phyloP scores from a whole-genome alignment of 306 rosid species.

The Nissolia schottii region DNA sequence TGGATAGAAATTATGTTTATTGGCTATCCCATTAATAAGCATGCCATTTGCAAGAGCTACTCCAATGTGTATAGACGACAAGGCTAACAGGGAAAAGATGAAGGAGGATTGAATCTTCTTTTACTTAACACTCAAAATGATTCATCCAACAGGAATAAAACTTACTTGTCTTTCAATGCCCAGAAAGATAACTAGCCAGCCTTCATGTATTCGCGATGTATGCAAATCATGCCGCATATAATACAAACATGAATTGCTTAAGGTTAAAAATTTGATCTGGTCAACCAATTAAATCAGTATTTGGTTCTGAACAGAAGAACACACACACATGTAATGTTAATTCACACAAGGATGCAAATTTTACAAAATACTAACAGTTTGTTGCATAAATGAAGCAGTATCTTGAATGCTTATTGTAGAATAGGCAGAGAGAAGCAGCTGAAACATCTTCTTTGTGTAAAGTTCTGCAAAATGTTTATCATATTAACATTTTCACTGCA shows the following conservation, averaged over 20 bases:
- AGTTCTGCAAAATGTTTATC: conserved; percentile 53
- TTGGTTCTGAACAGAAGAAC: not conserved
- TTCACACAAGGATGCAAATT: not conserved
- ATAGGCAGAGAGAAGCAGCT: conserved; percentile 80
- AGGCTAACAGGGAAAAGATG: not conserved
- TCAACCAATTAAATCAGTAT: not conserved
- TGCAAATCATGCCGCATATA: not conserved
- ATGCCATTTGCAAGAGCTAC: conserved; percentile 2
- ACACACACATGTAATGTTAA: not conserved
- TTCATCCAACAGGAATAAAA: not conserved
- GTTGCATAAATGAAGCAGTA: conserved; percentile 68
- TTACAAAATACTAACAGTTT: conserved; percentile 56
- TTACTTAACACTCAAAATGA: not conserved
- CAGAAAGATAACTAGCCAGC: not conserved
- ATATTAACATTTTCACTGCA: not conserved
- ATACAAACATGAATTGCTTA: not conserved
- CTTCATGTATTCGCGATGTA: not conserved
- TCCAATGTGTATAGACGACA: not conserved
- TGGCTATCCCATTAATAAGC: not conserved
- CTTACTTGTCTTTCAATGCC: not conserved
- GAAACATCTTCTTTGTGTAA: conserved; percentile 80
- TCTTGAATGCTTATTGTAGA: conserved; percentile 81
- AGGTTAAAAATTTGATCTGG: not conserved
- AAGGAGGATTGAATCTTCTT: not conserved
- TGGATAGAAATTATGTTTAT: not conserved